Conservation (phyloP, 2,329 filamentous ascomycete genomes). For the Xylariaceae sp. region DNA sequence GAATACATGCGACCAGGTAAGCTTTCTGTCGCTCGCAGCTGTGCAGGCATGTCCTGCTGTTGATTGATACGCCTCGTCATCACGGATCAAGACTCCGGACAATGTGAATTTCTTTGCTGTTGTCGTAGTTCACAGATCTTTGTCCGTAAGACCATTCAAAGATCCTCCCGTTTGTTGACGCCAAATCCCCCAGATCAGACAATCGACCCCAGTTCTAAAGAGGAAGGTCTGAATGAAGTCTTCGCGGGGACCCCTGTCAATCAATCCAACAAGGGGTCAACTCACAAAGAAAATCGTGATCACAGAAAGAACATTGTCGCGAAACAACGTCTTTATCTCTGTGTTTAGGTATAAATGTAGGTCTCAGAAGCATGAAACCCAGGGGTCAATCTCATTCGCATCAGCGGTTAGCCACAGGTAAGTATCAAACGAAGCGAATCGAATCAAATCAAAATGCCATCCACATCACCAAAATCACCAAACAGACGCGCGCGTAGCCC, state of each 20-base stretch:
- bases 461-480: too few species aligned
- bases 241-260: background rate
- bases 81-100: background rate
- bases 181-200: background rate
- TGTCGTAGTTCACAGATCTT: background rate
- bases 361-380: too few species aligned
- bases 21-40: background rate
- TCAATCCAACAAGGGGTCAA: background rate
- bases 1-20: constrained; percentile 27
- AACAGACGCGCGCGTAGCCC: background rate
- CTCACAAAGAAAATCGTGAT: background rate
- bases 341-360: background rate
- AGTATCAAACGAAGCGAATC: too few species aligned
- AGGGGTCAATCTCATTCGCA: too few species aligned
- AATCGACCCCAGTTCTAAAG: constrained; percentile 5
- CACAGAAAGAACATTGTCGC: background rate
- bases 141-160: background rate
- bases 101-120: too few species aligned
- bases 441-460: too few species aligned
- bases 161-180: background rate
- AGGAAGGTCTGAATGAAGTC: constrained; percentile 12
- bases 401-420: too few species aligned
- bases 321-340: background rate
- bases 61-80: constrained; percentile 25
- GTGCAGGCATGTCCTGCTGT: constrained; percentile 1